Evolutionary conservation across 805 yeast genomes (phyloP), one percentile per base, ranked within the genome.

Genomic region (Komagataella populi): DNA sequence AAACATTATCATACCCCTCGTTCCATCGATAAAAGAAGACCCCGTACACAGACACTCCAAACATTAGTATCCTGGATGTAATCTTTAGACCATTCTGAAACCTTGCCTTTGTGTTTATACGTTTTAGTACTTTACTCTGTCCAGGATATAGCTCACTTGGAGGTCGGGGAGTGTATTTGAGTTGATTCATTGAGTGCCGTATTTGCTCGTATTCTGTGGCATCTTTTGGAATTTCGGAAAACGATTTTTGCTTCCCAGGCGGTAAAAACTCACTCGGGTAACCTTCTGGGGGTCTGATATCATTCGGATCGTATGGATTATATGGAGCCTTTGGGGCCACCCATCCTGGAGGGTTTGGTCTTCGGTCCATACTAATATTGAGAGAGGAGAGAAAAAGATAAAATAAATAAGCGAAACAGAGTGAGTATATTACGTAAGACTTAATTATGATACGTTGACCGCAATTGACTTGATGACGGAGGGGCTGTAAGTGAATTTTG

Each of bases 1-100:
- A 80, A 6, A 84, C 80, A 59, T 87, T 82, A 52, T 87, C 91
- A 55, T 77, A 76, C 2, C 89, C 89, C 53, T 87, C 93, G 60
- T 87, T 86, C 96, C 96, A 87, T 50, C 88, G 70, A 63, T 82
- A 77, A 66, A 86, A 81, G 62, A 87, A 87, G 2, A 84, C 75
- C 20, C 81, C 80, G 58, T 81, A 83, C 1, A 77, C 61, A 23
- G 77, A 65, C 6, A 83, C 64, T 0, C 76, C 71, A 36, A 71
- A 68, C 6, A 78, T 75, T 36, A 79, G 57, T 6, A 76, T 59
- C 45, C 73, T 71, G 0, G 83, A 81, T 22, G 83, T 73, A 63
- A 77, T 65, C 52, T 76, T 70, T 6, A 84, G 77, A 5, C 93
- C 95, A 17, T 70, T 68, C 55, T 77, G 74, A 57, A 84, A 80